Base-by-base conservation (phyloP, 345 rosid species). In the Orychophragmus violaceus region DNA sequence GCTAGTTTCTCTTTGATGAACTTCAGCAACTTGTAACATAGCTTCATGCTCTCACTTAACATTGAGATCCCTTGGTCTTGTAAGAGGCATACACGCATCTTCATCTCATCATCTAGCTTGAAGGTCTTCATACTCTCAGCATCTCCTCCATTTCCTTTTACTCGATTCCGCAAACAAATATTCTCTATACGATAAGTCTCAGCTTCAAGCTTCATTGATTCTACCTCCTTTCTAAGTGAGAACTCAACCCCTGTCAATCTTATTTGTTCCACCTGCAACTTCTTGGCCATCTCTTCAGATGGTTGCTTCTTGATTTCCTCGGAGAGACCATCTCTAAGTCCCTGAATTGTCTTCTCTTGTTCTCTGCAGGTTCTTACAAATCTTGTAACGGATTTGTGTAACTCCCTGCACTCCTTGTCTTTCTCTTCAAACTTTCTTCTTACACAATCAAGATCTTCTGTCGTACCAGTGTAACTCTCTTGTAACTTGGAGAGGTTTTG, bases 131-230 rank as follows among this genome's bases (percentile, higher is more conserved):
- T 30, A 10, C 27, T 71, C 2, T 17, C 37, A 6, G 1, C 57
- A 21, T 81, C 90, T 62, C 79, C 77, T 22, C 77, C 78, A 49
- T 66, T 77, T 60, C 81, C 82, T 70, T 85, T 90, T 36, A 85
- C 68, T 41, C 88, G 88, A 48, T 81, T 82, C 76, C 84, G 69
- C 55, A 94, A 65, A 78, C 48, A 76, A 24, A 80, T 82, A 71
- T 94, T 94, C 81, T 94, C 97, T 44, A 72, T 83, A 27, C 93
- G 84, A 74, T 91, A 96, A 66, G 86, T 74, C 62, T 85, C 88
- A 55, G 73, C 74, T 74, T 94, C 97, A 25, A 78, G 69, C 65
- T 79, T 87, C 62, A 25, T 63, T 19, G 82, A 76, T 75, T 87
- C 93, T 30, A 81, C 8, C 76, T 88, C 95, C 75, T 79, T 86